Evolutionary conservation across 495 filamentous ascomycete genomes (phyloP), one percentile per base, ranked within the genome.

Genomic region (Bathelium albidoporum): DNA sequence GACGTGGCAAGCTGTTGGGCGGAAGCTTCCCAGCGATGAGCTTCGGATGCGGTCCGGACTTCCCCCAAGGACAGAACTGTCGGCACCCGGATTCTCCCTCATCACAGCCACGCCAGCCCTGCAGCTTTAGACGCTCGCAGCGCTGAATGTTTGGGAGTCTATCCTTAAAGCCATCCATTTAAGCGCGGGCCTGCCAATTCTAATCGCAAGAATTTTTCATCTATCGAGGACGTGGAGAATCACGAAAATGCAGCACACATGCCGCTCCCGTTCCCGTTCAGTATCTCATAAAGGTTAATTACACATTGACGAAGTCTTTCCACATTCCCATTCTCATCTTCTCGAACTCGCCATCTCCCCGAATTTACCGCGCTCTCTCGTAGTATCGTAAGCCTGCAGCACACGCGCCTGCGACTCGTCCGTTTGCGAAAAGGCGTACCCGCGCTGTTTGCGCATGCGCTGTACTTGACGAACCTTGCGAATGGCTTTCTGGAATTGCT

Each of bases 401-500:
- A 97, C 87, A 62, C 95, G 80, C 70, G 93, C 95, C 75, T 93
- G 90, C 64, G 87, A 89, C 74, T 99, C 94, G 70, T 99, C 94
- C 59, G 92, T 93, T 75, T 96, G 91, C 66, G 91, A 96, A 78
- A 99, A 99, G 44, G 94, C 94, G 72, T 97, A 99, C 26, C 94
- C 94, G 68, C 94, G 87, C 78, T 99, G 94, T 73, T 97, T 99
- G 73, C 94, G 91, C 94, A 97, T 99, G 64, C 94, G 87, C 77
- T 97, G 95, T 45, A 97, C 95, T 77, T 99, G 94, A 49, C 94
- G 86, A 58, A 97, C 94, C 76, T 99, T 99, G 67, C 94, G 86
- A 71, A 99, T 97, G 29, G 94, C 94, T 76, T 99, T 99, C 76
- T 99, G 94, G 83, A 99, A 99, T 76, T 99, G 94, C 74, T 99